These are phyloP conservation scores for Adiantum capillusveneris DNA, from an alignment of 75 land plant genomes.

Conservation along the genomic window DNA sequence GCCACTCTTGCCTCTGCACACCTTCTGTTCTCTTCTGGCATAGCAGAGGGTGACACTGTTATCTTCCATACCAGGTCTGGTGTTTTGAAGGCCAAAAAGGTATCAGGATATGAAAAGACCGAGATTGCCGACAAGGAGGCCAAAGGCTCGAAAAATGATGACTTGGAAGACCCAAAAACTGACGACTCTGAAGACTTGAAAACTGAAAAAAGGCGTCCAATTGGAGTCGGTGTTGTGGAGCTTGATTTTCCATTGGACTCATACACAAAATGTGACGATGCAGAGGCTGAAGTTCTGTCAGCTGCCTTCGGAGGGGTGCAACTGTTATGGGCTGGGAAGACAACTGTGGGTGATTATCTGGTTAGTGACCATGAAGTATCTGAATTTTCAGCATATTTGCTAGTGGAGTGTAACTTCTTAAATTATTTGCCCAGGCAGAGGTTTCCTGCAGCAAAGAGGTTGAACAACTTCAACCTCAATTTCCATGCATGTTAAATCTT, in stretches of 20 bases:
- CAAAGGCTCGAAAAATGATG: not conserved
- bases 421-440: slow-evolving; percentile 28
- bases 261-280: slow-evolving; percentile 12
- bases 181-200: not conserved
- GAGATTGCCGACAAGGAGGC: too few species aligned
- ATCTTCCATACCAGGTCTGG: slow-evolving; percentile 41
- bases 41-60: slow-evolving; percentile 21
- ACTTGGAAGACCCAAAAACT: slow-evolving; percentile 4
- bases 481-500: slow-evolving; percentile 24
- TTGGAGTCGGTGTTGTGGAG: slow-evolving; percentile 26
- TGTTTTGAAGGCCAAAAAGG: slow-evolving; percentile 25
- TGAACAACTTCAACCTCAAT: slow-evolving; percentile 22
- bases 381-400: too few species aligned
- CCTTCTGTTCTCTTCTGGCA: slow-evolving; percentile 27
- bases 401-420: not conserved
- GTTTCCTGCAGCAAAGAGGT: slow-evolving; percentile 22
- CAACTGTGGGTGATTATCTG: slow-evolving; percentile 36
- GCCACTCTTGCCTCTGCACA: slow-evolving; percentile 46
- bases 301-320: slow-evolving; percentile 20
- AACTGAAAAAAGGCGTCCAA: slow-evolving; percentile 3
- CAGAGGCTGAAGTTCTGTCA: slow-evolving; percentile 14
- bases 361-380: slow-evolving; percentile 8
- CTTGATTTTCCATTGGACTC: slow-evolving; percentile 31
- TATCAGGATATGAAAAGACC: slow-evolving; percentile 33
- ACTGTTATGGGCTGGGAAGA: slow-evolving; percentile 34